Base-by-base conservation (phyloP, 352 stramenopile genomes). In the Plasmopara halstedii region DNA sequence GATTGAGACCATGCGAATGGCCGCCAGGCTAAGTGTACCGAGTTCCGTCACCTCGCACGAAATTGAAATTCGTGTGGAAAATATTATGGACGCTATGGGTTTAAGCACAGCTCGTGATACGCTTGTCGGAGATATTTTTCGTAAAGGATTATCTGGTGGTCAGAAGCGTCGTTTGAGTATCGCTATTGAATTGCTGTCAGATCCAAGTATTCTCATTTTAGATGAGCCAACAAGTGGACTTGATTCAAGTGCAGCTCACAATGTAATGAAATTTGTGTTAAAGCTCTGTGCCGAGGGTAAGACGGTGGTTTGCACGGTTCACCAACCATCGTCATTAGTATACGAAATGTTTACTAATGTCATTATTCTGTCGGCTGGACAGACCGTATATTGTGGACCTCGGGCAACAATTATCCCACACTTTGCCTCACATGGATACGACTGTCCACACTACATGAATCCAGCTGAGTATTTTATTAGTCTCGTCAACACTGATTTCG, bases 251-350 rank as follows among this genome's bases (percentile, higher is more conserved):
- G 25, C 45, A 14, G 43, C 49, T 14, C 39, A 58, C 33, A 55
- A 52, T 20, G 49, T 58, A 33, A 58, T 55, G 49, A 58, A 58
- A 29, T 51, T 48, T 14, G 43, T 53, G 10, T 64, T 41, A 2
- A 53, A 53, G 37, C 43, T 58, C 2, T 58, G 43, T 9, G 23
- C 11, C 25, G 43, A 48, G 11, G 43, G 43, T 14, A 58, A 49
- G 14, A 88, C 67, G 15, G 68, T 97, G 10, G 52, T 95, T 1
- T 94, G 88, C 32, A 95, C 85, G 26, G 96, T 97, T 58, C 88
- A 97, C 58, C 88, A 97, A 58, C 88, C 88, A 8, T 79, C 70
- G 17, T 85, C 72, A n/a, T 23, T 62, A 4, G 54, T 62, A n/a
- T 62, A 62, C 39, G 34, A 62, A 20, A 58, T 62, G 47, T 62